Conservation (phyloP, 2,329 filamentous ascomycete genomes). For the Rutstroemia sp. region DNA sequence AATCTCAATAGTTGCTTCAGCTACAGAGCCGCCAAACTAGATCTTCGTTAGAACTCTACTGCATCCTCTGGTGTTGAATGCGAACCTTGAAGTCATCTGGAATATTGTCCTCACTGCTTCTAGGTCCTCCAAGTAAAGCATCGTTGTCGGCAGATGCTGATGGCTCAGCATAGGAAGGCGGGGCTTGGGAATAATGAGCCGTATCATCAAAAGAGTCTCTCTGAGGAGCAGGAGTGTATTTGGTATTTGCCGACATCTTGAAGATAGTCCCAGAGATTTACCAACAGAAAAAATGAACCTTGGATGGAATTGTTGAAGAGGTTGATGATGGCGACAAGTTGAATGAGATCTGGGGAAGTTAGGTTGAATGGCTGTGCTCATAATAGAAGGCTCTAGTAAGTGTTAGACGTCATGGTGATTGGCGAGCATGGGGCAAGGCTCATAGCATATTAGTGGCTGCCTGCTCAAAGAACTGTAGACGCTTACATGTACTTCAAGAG, state of each 20-base stretch:
- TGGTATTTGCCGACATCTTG: constrained; percentile 61
- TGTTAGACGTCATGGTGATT: too few species aligned
- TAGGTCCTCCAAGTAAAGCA: constrained; percentile 53
- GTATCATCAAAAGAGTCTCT: constrained; percentile 76
- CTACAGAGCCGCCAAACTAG: constrained; percentile 85
- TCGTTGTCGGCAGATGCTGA: constrained; percentile 47
- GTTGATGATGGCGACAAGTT: background rate
- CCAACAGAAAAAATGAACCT: too few species aligned
- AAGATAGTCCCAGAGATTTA: background rate
- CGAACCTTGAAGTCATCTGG: constrained; percentile 93
- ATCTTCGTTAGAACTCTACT: constrained; percentile 10
- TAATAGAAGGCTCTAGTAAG: background rate
- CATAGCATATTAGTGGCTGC: too few species aligned
- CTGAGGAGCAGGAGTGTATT: constrained; percentile 77
- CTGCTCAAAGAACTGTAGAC: too few species aligned
- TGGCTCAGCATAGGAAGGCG: constrained; percentile 69
- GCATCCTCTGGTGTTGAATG: background rate
- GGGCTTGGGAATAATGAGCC: constrained; percentile 61
- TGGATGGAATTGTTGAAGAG: too few species aligned
- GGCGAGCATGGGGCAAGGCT: too few species aligned
- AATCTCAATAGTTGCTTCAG: constrained; percentile 90
- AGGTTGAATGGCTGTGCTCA: background rate
- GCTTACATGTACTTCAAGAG: too few species aligned
- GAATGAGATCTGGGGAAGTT: background rate
- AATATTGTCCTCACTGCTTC: constrained; percentile 80